phyloP scores from a whole-genome alignment of 73 alveolate genomes.

The Vitrella brassicaformis region DNA sequence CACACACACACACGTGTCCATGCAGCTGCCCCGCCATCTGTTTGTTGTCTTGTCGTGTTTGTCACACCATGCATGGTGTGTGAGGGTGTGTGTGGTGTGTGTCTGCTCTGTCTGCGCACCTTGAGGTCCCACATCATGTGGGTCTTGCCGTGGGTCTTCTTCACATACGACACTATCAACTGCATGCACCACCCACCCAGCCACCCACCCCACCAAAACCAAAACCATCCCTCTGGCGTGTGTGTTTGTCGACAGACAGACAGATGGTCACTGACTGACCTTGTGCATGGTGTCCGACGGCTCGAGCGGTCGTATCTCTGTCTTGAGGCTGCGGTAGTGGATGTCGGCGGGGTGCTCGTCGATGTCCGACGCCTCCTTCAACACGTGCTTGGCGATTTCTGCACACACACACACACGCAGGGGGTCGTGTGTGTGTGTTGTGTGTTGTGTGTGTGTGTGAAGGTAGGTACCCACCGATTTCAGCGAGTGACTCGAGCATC shows the following conservation, averaged over 20 bases:
- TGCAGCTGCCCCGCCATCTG: too few relatives aligned
- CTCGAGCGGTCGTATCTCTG: conserved; percentile 48
- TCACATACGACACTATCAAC: not conserved
- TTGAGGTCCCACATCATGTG: not conserved
- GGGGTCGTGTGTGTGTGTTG: too few relatives aligned
- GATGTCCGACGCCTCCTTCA: conserved; percentile 34
- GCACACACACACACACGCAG: not conserved
- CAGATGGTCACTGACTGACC: conserved; percentile 23
- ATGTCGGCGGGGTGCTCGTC: conserved; percentile 42
- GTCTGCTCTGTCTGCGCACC: too few relatives aligned
- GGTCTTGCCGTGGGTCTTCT: not conserved
- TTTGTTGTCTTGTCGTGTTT: too few relatives aligned
- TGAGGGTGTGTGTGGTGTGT: too few relatives aligned
- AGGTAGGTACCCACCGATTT: conserved; percentile 30
- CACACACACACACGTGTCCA: not conserved
- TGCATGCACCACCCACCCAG: not conserved
- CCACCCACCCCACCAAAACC: not conserved
- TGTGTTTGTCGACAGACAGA: too few relatives aligned
- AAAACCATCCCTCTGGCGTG: too few relatives aligned
- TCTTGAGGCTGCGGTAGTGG: conserved; percentile 51
- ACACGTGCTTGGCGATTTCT: conserved; percentile 55
- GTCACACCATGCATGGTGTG: too few relatives aligned
- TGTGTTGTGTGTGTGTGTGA: too few relatives aligned
- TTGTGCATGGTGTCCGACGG: conserved; percentile 27
- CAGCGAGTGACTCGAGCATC: conserved; percentile 57